phyloP scores from a whole-genome alignment of 306 rosid species.

The Dryas drummondii region DNA sequence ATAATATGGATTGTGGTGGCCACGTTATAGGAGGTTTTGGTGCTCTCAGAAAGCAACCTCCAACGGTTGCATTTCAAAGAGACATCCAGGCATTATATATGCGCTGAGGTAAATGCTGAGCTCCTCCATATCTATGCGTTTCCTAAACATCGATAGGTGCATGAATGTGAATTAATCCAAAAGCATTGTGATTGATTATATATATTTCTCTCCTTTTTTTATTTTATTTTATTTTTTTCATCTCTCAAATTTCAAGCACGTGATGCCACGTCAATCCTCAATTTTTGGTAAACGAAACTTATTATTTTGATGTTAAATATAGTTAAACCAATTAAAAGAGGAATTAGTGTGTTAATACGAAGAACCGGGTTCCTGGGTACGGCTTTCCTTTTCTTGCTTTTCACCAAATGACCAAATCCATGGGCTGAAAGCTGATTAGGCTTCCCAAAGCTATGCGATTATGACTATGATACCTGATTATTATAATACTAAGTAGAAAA shows the following conservation, averaged over 20 bases:
- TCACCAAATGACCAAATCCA: too few species aligned
- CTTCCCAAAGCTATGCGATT: slow-evolving; percentile 18
- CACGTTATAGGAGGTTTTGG: background rate
- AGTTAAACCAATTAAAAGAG: slow-evolving; percentile 28
- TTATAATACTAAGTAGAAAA: background rate
- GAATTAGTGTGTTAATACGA: slow-evolving; percentile 25
- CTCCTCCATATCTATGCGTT: background rate
- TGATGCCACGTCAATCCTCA: slow-evolving; percentile 32
- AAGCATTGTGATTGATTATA: background rate
- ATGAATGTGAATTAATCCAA: background rate
- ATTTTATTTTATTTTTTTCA: too few species aligned
- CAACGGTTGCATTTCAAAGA: background rate
- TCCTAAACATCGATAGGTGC: background rate
- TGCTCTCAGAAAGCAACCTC: background rate
- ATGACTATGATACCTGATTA: slow-evolving; percentile 14
- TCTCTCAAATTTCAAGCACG: slow-evolving; percentile 16
- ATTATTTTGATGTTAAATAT: slow-evolving; percentile 10
- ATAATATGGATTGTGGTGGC: background rate
- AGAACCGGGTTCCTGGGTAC: slow-evolving; percentile 15
- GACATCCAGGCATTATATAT: background rate
- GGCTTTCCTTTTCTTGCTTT: background rate
- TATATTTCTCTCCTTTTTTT: background rate
- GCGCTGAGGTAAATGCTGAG: slow-evolving; percentile 3
- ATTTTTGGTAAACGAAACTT: slow-evolving; percentile 22
- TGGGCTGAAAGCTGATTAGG: slow-evolving; percentile 1